phyloP scores from a whole-genome alignment of 2,329 filamentous ascomycete species.

The Pseudovirgaria hyperparasitica region DNA sequence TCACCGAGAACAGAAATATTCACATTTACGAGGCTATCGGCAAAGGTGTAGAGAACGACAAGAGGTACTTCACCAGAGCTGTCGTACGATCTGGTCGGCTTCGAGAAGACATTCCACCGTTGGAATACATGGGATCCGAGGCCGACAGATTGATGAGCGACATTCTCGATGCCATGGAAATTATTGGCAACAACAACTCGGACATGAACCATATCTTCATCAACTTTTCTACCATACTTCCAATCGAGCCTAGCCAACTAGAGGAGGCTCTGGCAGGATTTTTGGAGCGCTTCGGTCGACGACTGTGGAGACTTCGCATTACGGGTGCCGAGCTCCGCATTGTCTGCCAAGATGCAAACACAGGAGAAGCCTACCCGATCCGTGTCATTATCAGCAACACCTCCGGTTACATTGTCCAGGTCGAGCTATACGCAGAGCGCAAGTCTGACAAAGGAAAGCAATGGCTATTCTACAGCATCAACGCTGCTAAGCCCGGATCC shows the following conservation, averaged over 20 bases:
- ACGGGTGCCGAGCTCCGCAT: conserved; percentile 97
- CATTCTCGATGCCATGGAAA: conserved; percentile 93
- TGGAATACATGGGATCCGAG: conserved; percentile 95
- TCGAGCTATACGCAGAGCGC: conserved; percentile 94
- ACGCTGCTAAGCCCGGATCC: conserved; percentile 85
- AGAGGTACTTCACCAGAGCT: conserved; percentile 95
- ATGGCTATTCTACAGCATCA: conserved; percentile 97
- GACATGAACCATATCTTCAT: conserved; percentile 99
- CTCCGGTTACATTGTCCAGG: conserved; percentile 92
- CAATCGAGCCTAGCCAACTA: conserved; percentile 76
- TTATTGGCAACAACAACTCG: conserved; percentile 97
- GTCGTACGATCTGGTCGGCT: conserved; percentile 89
- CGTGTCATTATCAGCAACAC: conserved; percentile 97
- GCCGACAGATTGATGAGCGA: conserved; percentile 94
- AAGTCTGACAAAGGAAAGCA: conserved; percentile 91
- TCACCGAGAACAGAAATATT: conserved; percentile 98
- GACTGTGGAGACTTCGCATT: conserved; percentile 91
- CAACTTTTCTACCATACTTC: conserved; percentile 97
- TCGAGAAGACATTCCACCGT: conserved; percentile 94
- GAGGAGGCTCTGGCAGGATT: conserved; percentile 90
- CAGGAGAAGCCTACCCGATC: conserved; percentile 76
- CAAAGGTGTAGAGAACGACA: conserved; percentile 89
- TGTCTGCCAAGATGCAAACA: conserved; percentile 82
- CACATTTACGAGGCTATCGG: conserved; percentile 96
- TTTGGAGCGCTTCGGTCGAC: conserved; percentile 88